These are phyloP conservation scores for Brachypodium distachyon DNA, from an alignment of 202 grass and related monocot species.

Conservation along the genomic window DNA sequence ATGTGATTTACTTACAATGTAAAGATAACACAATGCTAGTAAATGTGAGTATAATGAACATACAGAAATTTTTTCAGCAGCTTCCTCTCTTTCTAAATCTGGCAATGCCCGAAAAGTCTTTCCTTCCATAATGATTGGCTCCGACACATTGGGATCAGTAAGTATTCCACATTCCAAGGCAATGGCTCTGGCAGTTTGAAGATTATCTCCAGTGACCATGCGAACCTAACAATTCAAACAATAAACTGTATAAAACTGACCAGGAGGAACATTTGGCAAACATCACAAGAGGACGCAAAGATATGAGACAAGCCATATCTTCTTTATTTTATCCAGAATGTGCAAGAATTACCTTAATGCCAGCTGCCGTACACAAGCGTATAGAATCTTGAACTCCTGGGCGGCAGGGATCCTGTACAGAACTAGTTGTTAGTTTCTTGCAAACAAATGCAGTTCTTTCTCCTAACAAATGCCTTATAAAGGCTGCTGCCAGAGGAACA, in stretches of 20 bases:
- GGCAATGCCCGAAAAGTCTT: constrained; percentile 51
- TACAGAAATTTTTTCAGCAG: constrained; percentile 79
- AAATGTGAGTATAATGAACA: constrained; percentile 19
- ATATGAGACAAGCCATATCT: background rate
- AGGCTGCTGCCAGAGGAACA: background rate
- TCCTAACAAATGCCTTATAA: background rate
- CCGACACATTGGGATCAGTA: constrained; percentile 55
- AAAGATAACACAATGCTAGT: background rate
- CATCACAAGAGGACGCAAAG: background rate
- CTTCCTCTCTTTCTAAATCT: constrained; percentile 59
- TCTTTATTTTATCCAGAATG: background rate
- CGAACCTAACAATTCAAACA: constrained; percentile 66
- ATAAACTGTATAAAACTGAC: background rate
- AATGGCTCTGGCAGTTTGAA: constrained; percentile 94
- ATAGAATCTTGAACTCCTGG: constrained; percentile 80
- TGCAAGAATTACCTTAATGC: constrained; percentile 59
- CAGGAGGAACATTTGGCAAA: background rate
- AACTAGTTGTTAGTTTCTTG: background rate
- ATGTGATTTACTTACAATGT: background rate
- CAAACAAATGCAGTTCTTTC: background rate
- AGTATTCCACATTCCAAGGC: constrained; percentile 98
- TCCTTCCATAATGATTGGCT: constrained; percentile 76
- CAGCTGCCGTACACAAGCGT: constrained; percentile 53
- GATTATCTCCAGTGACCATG: constrained; percentile 95
- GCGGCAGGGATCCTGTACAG: constrained; percentile 86